phyloP scores from a whole-genome alignment of 805 yeast genomes.

The Pichia thaimueangensis region DNA sequence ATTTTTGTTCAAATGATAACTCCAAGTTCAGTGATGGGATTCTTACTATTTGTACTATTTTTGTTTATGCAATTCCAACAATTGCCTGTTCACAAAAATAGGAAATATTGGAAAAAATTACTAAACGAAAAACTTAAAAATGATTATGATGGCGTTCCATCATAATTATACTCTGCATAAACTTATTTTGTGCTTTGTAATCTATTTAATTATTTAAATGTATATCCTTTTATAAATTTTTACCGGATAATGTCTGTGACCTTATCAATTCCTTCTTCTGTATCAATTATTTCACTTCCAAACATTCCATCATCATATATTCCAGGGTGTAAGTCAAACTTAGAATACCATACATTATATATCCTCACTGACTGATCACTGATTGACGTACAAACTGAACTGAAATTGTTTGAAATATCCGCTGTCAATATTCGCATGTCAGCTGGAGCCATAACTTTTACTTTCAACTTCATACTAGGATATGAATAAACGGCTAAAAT shows the following conservation, averaged over 20 bases:
- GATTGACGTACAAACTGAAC: slow-evolving; percentile 63
- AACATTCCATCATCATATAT: slow-evolving; percentile 36
- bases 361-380: slow-evolving; percentile 75
- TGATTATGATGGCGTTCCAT: slow-evolving; percentile 85
- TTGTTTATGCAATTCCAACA: slow-evolving; percentile 48
- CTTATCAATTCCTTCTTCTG: slow-evolving; percentile 46
- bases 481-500: slow-evolving; percentile 59
- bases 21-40: slow-evolving; percentile 58
- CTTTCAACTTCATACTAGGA: slow-evolving; percentile 49
- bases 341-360: slow-evolving; percentile 61
- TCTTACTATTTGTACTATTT: slow-evolving; percentile 45
- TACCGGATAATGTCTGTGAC: slow-evolving; percentile 24
- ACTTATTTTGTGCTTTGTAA: not conserved
- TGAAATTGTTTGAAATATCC: slow-evolving; percentile 56
- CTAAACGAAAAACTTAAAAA: slow-evolving; percentile 49
- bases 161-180: slow-evolving; percentile 29
- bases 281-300: slow-evolving; percentile 53
- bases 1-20: slow-evolving; percentile 58
- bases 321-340: slow-evolving; percentile 30
- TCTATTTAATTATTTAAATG: not conserved
- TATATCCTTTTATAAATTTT: not conserved
- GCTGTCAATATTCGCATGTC: slow-evolving; percentile 61
- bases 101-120: slow-evolving; percentile 57
- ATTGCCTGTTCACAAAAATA: slow-evolving; percentile 66
- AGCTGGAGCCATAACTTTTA: slow-evolving; percentile 44